Conservation (phyloP, 768 basidiomycete genomes). For the Hypholoma sublateritium region DNA sequence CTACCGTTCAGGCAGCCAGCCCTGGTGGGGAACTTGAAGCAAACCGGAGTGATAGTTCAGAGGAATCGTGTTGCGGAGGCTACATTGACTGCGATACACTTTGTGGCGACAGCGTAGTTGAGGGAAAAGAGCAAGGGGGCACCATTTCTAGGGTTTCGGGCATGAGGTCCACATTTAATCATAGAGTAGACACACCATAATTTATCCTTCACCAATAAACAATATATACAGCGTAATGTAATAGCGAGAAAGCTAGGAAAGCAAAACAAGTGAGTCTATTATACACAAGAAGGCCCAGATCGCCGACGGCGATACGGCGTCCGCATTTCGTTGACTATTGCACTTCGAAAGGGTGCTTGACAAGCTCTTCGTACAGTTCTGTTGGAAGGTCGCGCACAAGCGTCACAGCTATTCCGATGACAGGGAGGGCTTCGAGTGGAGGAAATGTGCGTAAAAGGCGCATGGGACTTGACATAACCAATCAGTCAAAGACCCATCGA, state of each 20-base stretch:
- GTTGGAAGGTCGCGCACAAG: constrained; percentile 89
- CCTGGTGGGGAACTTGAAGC: constrained; percentile 10
- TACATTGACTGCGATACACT: constrained; percentile 48
- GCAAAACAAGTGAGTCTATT: constrained; percentile 6
- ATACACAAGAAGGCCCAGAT: constrained; percentile 10
- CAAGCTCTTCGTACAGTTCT: constrained; percentile 86
- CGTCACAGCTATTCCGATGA: constrained; percentile 92
- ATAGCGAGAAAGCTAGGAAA: constrained; percentile 15
- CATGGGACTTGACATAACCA: constrained; percentile 70
- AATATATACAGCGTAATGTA: constrained; percentile 7
- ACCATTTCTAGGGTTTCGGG: constrained; percentile 23
- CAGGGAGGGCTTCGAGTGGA: constrained; percentile 80
- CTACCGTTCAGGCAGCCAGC: constrained; percentile 7
- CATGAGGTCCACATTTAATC: constrained; percentile 24
- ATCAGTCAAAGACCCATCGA: constrained; percentile 1
- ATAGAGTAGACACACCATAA: constrained; percentile 9
- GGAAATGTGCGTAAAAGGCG: constrained; percentile 92
- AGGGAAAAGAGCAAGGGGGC: constrained; percentile 20
- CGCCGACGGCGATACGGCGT: background rate
- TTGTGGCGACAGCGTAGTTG: constrained; percentile 33
- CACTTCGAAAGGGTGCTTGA: constrained; percentile 80
- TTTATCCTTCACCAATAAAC: background rate
- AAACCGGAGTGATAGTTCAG: constrained; percentile 15
- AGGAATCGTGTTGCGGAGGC: constrained; percentile 47
- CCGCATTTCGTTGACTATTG: constrained; percentile 16